A percentile compares a stretch with the other conserved stretches of the same genome.
Conservation (phyloP, 768 basidiomycete species). For the Suillus subalutaceus region DNA sequence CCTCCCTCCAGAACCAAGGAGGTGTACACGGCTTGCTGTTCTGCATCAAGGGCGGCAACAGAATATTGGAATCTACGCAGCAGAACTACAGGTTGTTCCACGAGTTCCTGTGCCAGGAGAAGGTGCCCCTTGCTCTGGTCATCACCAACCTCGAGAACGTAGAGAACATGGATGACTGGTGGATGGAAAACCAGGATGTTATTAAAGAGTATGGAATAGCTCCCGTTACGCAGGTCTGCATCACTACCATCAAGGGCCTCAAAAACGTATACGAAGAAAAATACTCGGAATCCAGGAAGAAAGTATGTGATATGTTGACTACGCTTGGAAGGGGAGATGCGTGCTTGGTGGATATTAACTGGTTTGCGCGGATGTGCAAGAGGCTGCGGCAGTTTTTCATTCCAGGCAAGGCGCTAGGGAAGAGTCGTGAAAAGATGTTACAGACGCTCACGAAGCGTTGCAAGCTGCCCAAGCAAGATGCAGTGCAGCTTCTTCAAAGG, state of each 20-base stretch:
- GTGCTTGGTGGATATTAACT: background rate
- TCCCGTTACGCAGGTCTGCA: constrained; percentile 34
- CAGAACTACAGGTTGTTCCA: constrained; percentile 37
- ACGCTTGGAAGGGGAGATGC: background rate
- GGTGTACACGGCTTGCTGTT: constrained; percentile 45
- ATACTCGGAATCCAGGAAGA: constrained; percentile 27
- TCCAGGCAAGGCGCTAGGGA: background rate
- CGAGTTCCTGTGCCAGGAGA: constrained; percentile 35
- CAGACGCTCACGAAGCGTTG: constrained; percentile 29
- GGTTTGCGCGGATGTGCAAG: background rate
- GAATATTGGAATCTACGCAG: constrained; percentile 30
- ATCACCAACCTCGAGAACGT: constrained; percentile 39
- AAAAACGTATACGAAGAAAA: background rate
- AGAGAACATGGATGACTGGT: constrained; percentile 40
- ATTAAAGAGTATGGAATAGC: constrained; percentile 25
- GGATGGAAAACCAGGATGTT: constrained; percentile 28
- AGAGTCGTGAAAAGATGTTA: constrained; percentile 3
- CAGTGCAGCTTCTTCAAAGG: constrained; percentile 25
- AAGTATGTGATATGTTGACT: constrained; percentile 24
- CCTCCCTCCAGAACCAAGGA: constrained; percentile 30
- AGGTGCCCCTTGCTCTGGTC: constrained; percentile 35
- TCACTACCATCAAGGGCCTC: constrained; percentile 23
- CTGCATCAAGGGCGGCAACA: constrained; percentile 30
- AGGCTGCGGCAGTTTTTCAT: background rate
- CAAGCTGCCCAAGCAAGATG: constrained; percentile 21